A percentile compares a stretch with the other conserved stretches of the same genome.
phyloP scores from a whole-genome alignment of 2,329 filamentous ascomycete genomes.

The Leptographium wingfieldii region DNA sequence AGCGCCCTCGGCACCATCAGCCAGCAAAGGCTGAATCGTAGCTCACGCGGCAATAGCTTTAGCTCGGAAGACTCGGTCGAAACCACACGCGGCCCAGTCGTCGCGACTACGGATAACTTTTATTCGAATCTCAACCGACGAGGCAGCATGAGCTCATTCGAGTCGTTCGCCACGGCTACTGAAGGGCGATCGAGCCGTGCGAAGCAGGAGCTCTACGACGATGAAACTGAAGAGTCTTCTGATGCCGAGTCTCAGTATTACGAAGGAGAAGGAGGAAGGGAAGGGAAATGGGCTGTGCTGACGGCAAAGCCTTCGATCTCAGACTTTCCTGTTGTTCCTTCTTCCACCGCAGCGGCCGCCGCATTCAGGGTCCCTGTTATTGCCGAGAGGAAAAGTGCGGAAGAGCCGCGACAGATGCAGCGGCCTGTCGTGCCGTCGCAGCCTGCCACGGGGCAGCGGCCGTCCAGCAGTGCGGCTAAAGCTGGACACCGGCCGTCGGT shows the following conservation, averaged over 20 bases:
- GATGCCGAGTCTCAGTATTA: not conserved
- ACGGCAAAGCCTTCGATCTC: not conserved
- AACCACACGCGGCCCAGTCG: slow-evolving; percentile 40
- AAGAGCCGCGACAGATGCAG: slow-evolving; percentile 9
- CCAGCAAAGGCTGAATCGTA: slow-evolving; percentile 31
- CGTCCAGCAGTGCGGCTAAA: slow-evolving; percentile 26
- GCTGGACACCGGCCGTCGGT: slow-evolving; percentile 40
- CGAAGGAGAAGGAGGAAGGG: not conserved
- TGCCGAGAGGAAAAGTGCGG: slow-evolving; percentile 8
- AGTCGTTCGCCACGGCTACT: slow-evolving; percentile 44
- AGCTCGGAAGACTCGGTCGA: slow-evolving; percentile 49
- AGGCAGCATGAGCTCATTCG: slow-evolving; percentile 16
- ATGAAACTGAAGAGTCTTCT: slow-evolving; percentile 6
- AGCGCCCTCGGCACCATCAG: slow-evolving; percentile 75
- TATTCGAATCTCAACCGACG: slow-evolving; percentile 2
- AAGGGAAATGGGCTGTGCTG: not conserved
- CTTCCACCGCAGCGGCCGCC: no score
- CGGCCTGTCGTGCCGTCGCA: slow-evolving; percentile 13
- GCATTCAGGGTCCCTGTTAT: not conserved
- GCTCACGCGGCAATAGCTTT: slow-evolving; percentile 38
- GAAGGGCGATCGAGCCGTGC: slow-evolving; percentile 31
- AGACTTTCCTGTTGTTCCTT: no score
- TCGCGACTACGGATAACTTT: slow-evolving; percentile 9
- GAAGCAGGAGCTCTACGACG: slow-evolving; percentile 14
- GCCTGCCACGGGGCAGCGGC: slow-evolving; percentile 15